These are phyloP conservation scores for Fusarium sp. DNA, from an alignment of 2,329 filamentous ascomycete genomes.

Conservation along the genomic window DNA sequence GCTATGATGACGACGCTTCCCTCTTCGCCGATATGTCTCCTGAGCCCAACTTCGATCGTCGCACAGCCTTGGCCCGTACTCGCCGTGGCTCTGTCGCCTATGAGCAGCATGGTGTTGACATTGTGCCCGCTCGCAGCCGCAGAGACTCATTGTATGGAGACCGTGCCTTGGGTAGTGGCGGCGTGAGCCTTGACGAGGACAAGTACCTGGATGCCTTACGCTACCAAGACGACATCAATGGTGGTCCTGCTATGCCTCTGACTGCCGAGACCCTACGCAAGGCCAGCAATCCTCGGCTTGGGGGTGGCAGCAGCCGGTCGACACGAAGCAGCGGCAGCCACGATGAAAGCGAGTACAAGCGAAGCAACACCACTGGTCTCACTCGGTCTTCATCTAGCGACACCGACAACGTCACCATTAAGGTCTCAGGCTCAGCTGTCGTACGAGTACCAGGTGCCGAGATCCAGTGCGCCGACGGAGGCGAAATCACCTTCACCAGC, in stretches of 20 bases:
- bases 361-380: constrained; percentile 74
- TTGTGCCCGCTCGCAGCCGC: constrained; percentile 57
- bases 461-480: constrained; percentile 72
- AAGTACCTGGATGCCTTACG: constrained; percentile 56
- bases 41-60: constrained; percentile 53
- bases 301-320: constrained; percentile 68
- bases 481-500: constrained; percentile 71
- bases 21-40: constrained; percentile 60
- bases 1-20: constrained; percentile 59
- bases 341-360: constrained; percentile 75
- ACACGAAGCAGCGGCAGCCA: constrained; percentile 73
- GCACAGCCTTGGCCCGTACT: constrained; percentile 53
- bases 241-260: constrained; percentile 62
- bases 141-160: constrained; percentile 61
- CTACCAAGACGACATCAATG: constrained; percentile 70
- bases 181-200: constrained; percentile 55
- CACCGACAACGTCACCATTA: constrained; percentile 75
- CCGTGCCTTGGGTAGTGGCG: constrained; percentile 53
- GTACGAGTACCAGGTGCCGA: constrained; percentile 71
- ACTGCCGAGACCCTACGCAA: constrained; percentile 71
- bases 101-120: constrained; percentile 57
- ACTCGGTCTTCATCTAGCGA: constrained; percentile 68
- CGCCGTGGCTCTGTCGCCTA: constrained; percentile 57
- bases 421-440: constrained; percentile 69
- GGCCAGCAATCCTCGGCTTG: constrained; percentile 61